Percentiles rank a stretch among this genome's conserved stretches.
phyloP scores from a whole-genome alignment of 1,139 yeast species.

The Pichia sp. region DNA sequence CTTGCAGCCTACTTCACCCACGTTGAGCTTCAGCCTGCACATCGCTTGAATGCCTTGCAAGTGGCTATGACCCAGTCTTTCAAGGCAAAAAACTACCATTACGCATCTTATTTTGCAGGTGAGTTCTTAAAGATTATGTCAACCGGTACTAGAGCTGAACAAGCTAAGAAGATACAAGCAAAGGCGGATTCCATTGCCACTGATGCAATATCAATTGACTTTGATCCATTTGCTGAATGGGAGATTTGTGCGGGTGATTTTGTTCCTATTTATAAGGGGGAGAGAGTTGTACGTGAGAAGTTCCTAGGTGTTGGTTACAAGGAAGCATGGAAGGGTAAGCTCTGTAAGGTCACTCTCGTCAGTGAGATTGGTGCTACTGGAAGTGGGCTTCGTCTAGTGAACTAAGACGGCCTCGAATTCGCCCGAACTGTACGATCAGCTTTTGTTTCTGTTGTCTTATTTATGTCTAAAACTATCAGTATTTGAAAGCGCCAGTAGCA shows the following conservation, averaged over 20 bases:
- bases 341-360: conserved; percentile 70
- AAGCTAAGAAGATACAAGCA: conserved; percentile 74
- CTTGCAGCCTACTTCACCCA: conserved; percentile 93
- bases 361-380: conserved; percentile 90
- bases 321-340: conserved; percentile 64
- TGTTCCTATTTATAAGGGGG: conserved; percentile 83
- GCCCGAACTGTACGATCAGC: too few relatives aligned
- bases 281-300: conserved; percentile 68
- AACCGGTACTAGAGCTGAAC: conserved; percentile 79
- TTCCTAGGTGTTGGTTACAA: conserved; percentile 88
- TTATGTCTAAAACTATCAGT: too few relatives aligned
- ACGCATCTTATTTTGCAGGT: conserved; percentile 86
- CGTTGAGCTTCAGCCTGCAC: conserved; percentile 74
- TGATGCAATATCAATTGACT: conserved; percentile 86
- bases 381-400: conserved; percentile 63
- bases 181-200: conserved; percentile 74
- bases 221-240: conserved; percentile 87
- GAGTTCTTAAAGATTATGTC: conserved; percentile 66
- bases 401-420: conserved; percentile 2
- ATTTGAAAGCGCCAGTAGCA: too few relatives aligned
- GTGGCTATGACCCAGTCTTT: conserved; percentile 94
- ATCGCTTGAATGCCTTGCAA: conserved; percentile 80
- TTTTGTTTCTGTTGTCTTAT: too few relatives aligned
- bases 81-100: conserved; percentile 78
- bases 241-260: conserved; percentile 82